phyloP scores from a whole-genome alignment of 2,329 filamentous ascomycete species.

The Hymenoscyphus scutula region DNA sequence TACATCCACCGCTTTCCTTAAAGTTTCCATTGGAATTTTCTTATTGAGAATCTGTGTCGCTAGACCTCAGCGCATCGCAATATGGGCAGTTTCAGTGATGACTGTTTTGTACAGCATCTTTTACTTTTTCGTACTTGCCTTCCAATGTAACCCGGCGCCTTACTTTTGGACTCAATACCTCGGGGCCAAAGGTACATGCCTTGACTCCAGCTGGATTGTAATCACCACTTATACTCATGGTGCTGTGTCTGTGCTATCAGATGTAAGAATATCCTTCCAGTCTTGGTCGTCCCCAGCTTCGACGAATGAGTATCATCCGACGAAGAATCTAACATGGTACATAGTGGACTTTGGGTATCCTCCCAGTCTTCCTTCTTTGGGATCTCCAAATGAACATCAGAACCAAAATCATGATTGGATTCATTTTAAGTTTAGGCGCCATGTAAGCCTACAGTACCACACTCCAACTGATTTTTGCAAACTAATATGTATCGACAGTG shows the following conservation, averaged over 20 bases:
- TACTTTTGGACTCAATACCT: conserved; percentile 42
- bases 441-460: conserved; percentile 40
- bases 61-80: conserved; percentile 36
- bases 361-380: conserved; percentile 52
- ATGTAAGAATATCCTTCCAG: neutral
- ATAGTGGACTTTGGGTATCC: conserved; percentile 48
- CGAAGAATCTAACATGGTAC: conserved; percentile 30
- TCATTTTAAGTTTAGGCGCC: conserved; percentile 50
- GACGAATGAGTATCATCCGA: neutral
- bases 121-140: conserved; percentile 40
- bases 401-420: conserved; percentile 46
- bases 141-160: conserved; percentile 40
- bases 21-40: conserved; percentile 42
- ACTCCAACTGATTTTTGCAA: neutral
- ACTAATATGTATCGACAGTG: conserved; percentile 16
- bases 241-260: conserved; percentile 36
- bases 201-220: conserved; percentile 34
- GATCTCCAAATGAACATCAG: conserved; percentile 47
- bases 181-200: conserved; percentile 36
- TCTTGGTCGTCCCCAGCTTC: neutral
- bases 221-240: conserved; percentile 43
- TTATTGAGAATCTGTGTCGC: conserved; percentile 40
- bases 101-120: conserved; percentile 38
- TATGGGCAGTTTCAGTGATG: conserved; percentile 36
- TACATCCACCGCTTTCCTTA: conserved; percentile 41